Evolutionary conservation across 371 early-diverging fungal genomes (phyloP).

Genomic region (Mucor indicus): DNA sequence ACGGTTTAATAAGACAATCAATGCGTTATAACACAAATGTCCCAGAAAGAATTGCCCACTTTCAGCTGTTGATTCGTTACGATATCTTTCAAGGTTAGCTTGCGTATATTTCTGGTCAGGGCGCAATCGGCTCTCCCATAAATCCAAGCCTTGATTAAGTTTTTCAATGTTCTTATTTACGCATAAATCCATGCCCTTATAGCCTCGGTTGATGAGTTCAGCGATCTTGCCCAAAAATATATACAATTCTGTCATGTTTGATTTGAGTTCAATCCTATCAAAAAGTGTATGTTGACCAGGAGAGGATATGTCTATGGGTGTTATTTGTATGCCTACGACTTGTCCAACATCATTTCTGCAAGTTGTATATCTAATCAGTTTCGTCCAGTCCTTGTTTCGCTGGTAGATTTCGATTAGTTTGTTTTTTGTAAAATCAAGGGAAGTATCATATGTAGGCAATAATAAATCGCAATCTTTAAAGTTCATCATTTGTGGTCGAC

Average conservation of each 20-base stretch:
- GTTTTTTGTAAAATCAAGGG: no score
- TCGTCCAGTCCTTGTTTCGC: no score
- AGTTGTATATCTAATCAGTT: constrained; percentile 1
- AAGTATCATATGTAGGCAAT: constrained; percentile 35
- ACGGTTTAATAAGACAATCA: constrained; percentile 48
- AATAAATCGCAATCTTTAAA: constrained; percentile 54
- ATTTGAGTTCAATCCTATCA: constrained; percentile 1
- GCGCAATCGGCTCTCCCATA: no score
- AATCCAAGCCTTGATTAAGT: no score
- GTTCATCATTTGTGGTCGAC: constrained; percentile 53
- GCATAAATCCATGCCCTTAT: no score
- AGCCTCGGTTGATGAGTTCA: constrained; percentile 45
- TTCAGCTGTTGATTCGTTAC: no score
- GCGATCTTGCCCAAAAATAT: constrained; percentile 42
- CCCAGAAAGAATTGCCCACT: no score
- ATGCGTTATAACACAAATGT: constrained; percentile 39
- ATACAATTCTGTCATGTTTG: background rate
- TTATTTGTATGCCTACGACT: constrained; percentile 3
- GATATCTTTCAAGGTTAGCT: no score
- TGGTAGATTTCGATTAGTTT: no score
- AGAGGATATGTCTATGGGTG: background rate
- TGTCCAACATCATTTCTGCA: background rate
- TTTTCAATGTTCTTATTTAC: no score
- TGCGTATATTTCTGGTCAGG: no score
- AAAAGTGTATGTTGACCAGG: background rate